These are phyloP conservation scores for Scheffersomyces lignicola DNA, from an alignment of 1,139 yeast genomes.

Conservation along the genomic window DNA sequence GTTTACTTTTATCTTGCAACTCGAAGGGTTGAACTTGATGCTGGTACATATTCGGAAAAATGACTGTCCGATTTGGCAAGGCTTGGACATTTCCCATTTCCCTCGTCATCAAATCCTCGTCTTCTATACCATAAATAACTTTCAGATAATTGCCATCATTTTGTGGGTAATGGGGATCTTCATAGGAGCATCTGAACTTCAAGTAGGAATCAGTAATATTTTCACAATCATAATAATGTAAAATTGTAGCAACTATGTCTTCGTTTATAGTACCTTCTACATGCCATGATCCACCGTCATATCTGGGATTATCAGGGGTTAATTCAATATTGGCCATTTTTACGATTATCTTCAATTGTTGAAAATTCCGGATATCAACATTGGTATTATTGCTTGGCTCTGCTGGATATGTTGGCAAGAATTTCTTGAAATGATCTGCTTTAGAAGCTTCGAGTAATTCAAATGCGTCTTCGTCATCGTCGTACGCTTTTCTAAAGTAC, in stretches of 20 bases:
- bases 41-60: constrained; percentile 43
- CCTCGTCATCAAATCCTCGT: constrained; percentile 24
- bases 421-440: constrained; percentile 14
- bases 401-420: constrained; percentile 14
- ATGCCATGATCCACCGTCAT: constrained; percentile 48
- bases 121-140: constrained; percentile 27
- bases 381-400: constrained; percentile 19
- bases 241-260: constrained; percentile 42
- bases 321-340: constrained; percentile 44
- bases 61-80: constrained; percentile 27
- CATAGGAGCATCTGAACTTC: constrained; percentile 30
- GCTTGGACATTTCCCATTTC: constrained; percentile 27
- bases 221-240: constrained; percentile 44
- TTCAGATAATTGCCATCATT: constrained; percentile 27
- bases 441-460: constrained; percentile 14
- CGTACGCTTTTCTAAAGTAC: constrained; percentile 14
- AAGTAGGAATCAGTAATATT: constrained; percentile 39
- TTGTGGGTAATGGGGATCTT: constrained; percentile 40
- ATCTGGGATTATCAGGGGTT: constrained; percentile 41
- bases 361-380: constrained; percentile 20
- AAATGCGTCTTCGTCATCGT: constrained; percentile 10
- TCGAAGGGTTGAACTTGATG: constrained; percentile 43
- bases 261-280: constrained; percentile 46
- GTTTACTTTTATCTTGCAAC: constrained; percentile 32
- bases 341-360: constrained; percentile 35